Base-by-base conservation (phyloP, 768 basidiomycete genomes). In the Kondoa subrosea region DNA sequence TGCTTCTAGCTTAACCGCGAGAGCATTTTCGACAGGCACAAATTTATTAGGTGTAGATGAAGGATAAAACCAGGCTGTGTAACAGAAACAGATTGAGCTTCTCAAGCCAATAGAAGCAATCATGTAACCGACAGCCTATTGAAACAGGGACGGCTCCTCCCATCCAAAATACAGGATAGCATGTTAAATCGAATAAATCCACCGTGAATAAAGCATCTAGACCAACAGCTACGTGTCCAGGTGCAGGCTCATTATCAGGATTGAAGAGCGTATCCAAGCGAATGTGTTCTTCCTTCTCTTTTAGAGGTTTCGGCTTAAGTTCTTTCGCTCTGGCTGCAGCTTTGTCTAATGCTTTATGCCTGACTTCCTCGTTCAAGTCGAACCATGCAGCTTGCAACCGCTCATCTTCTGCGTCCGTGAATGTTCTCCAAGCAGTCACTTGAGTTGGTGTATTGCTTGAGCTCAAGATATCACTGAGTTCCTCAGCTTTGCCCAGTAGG, bases 141-240 rank as follows among this genome's bases (percentile, higher is more conserved):
- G 65, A 34, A 16, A 73, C 64, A 14, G 69, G 71, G n/a, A 71
- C 70, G 27, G 60, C 57, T 0, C 60, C 40, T 1, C 70, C 71
- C 34, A 56, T 56, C 74, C 74, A 74, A 64, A 74, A 74, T 31
- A 68, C 71, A 1, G 74, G 72, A 59, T 61, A 70, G 29, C 61
- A 63, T 12, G n/a, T n/a, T 12, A 65, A 40, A 12, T n/a, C 32
- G 60, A 66, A 4, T 21, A 73, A 69, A 21, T 70, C 66, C 56
- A 70, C 69, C 29, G 68, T 64, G 66, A 73, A 74, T 33, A 73
- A 69, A 26, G 66, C 65, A 69, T 74, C 74, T 33, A 72, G 71
- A 4, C 72, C 71, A 34, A 72, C 71, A 33, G 70, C 70, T 3
- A 71, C 56, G 21, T 59, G 66, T 30, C 60, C 57, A 12, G 66